phyloP scores from a whole-genome alignment of 805 yeast genomes.

The Lipomyces lipofer region DNA sequence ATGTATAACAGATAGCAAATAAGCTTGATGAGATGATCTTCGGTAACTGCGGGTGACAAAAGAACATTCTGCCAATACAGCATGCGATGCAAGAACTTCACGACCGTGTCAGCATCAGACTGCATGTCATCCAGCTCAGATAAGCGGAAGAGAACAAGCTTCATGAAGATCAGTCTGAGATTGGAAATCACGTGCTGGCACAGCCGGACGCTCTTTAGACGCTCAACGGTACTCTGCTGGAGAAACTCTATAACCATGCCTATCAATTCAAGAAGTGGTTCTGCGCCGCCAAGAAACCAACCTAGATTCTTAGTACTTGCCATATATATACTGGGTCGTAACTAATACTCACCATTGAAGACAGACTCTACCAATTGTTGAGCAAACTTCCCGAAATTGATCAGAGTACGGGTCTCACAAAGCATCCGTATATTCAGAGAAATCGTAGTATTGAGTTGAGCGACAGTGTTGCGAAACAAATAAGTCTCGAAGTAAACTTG shows the following conservation, averaged over 20 bases:
- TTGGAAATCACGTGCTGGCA: slow-evolving; percentile 15
- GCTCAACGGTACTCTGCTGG: slow-evolving; percentile 25
- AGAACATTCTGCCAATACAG: slow-evolving; percentile 32
- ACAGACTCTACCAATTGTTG: slow-evolving; percentile 28
- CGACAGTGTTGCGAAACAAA: slow-evolving; percentile 29
- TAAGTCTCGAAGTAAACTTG: slow-evolving; percentile 33
- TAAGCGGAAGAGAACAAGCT: slow-evolving; percentile 23
- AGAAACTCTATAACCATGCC: slow-evolving; percentile 32
- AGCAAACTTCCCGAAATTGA: slow-evolving; percentile 25
- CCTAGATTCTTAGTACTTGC: slow-evolving; percentile 12
- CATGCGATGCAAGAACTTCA: slow-evolving; percentile 24
- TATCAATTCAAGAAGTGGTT: slow-evolving; percentile 29
- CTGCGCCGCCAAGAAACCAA: slow-evolving; percentile 32
- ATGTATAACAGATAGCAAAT: slow-evolving; percentile 26
- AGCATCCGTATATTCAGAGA: slow-evolving; percentile 21
- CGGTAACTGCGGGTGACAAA: slow-evolving; percentile 26
- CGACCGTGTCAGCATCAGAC: slow-evolving; percentile 16
- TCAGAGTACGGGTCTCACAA: slow-evolving; percentile 26
- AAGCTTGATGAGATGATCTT: slow-evolving; percentile 24
- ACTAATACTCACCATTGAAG: slow-evolving; percentile 20
- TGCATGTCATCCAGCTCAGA: slow-evolving; percentile 26
- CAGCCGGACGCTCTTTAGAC: slow-evolving; percentile 23
- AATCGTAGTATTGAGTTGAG: slow-evolving; percentile 27
- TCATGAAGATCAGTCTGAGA: slow-evolving; percentile 24
- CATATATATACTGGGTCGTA: background rate